Conservation (phyloP, 2,329 filamentous ascomycete species). For the Colletotrichum caudatum region DNA sequence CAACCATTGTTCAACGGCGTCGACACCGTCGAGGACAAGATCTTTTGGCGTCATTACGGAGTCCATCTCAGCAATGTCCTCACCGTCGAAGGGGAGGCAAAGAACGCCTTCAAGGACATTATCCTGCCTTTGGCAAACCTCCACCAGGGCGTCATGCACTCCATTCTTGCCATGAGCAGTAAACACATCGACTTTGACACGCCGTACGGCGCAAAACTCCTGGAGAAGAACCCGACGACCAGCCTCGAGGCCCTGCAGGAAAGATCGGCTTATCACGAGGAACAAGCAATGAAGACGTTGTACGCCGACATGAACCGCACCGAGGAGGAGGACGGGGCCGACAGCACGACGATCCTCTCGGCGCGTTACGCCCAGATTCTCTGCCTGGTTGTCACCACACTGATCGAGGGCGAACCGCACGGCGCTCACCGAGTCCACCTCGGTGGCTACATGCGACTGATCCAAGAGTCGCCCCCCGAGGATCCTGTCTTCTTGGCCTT, state of each 20-base stretch:
- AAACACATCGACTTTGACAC: slow-evolving; percentile 76
- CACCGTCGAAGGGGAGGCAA: slow-evolving; percentile 82
- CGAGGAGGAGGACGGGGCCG: slow-evolving; percentile 57
- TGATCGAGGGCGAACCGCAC: slow-evolving; percentile 66
- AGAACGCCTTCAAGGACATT: slow-evolving; percentile 88
- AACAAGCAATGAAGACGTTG: slow-evolving; percentile 65
- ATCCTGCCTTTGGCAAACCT: slow-evolving; percentile 84
- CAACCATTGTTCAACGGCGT: slow-evolving; percentile 82
- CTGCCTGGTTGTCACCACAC: slow-evolving; percentile 69
- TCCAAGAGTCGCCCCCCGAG: slow-evolving; percentile 70
- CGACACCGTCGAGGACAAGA: slow-evolving; percentile 81
- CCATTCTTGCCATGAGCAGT: slow-evolving; percentile 84
- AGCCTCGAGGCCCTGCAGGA: slow-evolving; percentile 60
- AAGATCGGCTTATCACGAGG: slow-evolving; percentile 68
- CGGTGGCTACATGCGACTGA: slow-evolving; percentile 78
- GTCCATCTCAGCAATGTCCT: slow-evolving; percentile 82
- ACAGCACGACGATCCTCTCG: slow-evolving; percentile 61
- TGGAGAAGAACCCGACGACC: slow-evolving; percentile 63
- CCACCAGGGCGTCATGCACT: slow-evolving; percentile 89
- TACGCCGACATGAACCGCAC: slow-evolving; percentile 59
- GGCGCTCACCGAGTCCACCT: slow-evolving; percentile 87
- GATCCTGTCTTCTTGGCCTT: slow-evolving; percentile 74
- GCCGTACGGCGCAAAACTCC: slow-evolving; percentile 65
- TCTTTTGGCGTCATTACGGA: slow-evolving; percentile 87
- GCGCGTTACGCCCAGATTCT: slow-evolving; percentile 73